Evolutionary conservation across 345 rosid species (phyloP).

Genomic region (Lepidium didymum): DNA sequence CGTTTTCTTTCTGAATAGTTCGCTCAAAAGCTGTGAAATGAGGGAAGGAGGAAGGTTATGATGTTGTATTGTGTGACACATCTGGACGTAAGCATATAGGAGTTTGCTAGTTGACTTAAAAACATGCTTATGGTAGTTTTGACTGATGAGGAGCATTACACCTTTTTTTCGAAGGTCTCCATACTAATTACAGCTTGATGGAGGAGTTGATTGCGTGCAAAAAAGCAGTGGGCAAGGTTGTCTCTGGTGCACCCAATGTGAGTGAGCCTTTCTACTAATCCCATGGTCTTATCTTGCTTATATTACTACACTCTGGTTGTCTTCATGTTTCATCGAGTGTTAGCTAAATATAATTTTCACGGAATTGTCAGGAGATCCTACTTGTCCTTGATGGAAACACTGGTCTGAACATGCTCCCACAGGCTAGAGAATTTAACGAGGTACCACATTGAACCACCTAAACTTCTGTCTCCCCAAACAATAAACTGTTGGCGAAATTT

Average conservation of each 20-base stretch:
- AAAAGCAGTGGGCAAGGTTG: conserved; percentile 71
- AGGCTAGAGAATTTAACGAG: conserved; percentile 97
- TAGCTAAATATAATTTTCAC: not conserved
- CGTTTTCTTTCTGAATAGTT: conserved; percentile 65
- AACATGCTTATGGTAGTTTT: conserved; percentile 1
- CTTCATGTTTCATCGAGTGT: not conserved
- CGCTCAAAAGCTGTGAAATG: conserved; percentile 86
- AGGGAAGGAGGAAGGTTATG: conserved; percentile 84
- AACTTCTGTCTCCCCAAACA: not conserved
- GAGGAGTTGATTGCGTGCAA: conserved; percentile 92
- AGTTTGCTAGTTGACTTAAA: conserved; percentile 4
- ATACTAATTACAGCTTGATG: conserved; percentile 92
- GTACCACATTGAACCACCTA: conserved; percentile 31
- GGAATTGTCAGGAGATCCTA: conserved; percentile 61
- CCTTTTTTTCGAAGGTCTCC: conserved; percentile 55
- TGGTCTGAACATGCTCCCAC: conserved; percentile 97
- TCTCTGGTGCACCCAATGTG: conserved; percentile 83
- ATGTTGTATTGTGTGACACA: conserved; percentile 84
- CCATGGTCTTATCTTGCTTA: not conserved
- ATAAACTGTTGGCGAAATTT: not conserved
- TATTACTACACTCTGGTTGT: not conserved
- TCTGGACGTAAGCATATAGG: conserved; percentile 76
- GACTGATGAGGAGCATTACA: not conserved
- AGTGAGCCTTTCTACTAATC: conserved; percentile 37
- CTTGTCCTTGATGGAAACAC: conserved; percentile 96